Conservation (phyloP, 805 yeast species). For the Komagataella phaffii region DNA sequence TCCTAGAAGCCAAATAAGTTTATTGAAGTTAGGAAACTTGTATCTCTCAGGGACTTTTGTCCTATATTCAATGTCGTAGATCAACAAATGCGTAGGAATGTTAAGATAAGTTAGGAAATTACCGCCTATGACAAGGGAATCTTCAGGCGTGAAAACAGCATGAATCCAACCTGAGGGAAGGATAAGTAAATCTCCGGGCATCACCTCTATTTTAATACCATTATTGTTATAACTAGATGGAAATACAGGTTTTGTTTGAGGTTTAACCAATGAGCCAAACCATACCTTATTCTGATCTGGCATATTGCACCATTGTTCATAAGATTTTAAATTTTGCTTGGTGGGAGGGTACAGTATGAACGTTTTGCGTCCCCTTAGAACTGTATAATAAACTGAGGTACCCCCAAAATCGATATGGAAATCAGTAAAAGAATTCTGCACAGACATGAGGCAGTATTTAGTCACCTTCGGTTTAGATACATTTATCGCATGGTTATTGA, state of each 20-base stretch:
- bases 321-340: conserved; percentile 39
- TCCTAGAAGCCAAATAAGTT: conserved; percentile 57
- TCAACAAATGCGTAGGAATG: conserved; percentile 46
- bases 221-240: conserved; percentile 17
- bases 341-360: conserved; percentile 79
- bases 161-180: conserved; percentile 94
- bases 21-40: conserved; percentile 66
- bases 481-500: conserved; percentile 8
- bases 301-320: conserved; percentile 61
- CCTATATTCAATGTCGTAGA: conserved; percentile 45
- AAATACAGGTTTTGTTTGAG: conserved; percentile 5
- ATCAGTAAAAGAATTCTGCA: conserved; percentile 68
- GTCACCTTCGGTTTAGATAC: conserved; percentile 43
- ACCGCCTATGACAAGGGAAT: conserved; percentile 79
- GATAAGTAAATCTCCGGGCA: conserved; percentile 61
- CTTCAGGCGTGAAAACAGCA: conserved; percentile 73
- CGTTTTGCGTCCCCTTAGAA: conserved; percentile 59
- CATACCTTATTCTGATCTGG: conserved; percentile 49
- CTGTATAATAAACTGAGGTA: conserved; percentile 80
- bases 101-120: conserved; percentile 62
- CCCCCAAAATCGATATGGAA: conserved; percentile 92
- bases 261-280: conserved; percentile 37
- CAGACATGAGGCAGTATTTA: conserved; percentile 79
- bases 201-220: conserved; percentile 17
- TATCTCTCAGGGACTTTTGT: conserved; percentile 68